Conservation (phyloP, 2,329 filamentous ascomycete genomes). For the Calonectria ilicicola region DNA sequence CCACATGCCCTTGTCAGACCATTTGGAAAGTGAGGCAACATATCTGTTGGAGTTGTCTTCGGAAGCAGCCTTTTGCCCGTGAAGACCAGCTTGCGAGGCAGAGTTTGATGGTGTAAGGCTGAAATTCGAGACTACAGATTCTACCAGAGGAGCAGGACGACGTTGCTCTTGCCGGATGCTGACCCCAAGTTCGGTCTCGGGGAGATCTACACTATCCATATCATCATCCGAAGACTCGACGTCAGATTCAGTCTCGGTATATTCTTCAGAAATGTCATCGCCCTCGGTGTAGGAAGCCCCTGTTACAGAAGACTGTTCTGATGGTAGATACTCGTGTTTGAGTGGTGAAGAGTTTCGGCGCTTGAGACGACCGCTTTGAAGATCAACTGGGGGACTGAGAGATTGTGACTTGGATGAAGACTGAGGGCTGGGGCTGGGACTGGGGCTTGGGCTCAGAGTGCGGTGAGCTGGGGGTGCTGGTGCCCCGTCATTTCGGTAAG, state of each 20-base stretch:
- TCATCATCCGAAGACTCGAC: slow-evolving; percentile 65
- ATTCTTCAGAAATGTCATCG: slow-evolving; percentile 56
- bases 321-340: slow-evolving; percentile 97
- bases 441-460: slow-evolving; percentile 45
- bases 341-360: slow-evolving; percentile 90
- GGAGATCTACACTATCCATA: slow-evolving; percentile 70
- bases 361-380: slow-evolving; percentile 60
- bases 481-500: slow-evolving; percentile 65
- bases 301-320: slow-evolving; percentile 72
- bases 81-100: slow-evolving; percentile 76
- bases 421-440: slow-evolving; percentile 43
- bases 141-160: slow-evolving; percentile 42
- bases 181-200: slow-evolving; percentile 69
- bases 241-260: slow-evolving; percentile 64
- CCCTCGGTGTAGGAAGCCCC: slow-evolving; percentile 67
- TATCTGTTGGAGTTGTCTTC: slow-evolving; percentile 60
- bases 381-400: slow-evolving; percentile 58
- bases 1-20: slow-evolving; percentile 72
- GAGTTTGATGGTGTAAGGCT: slow-evolving; percentile 85
- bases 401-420: slow-evolving; percentile 39
- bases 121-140: slow-evolving; percentile 61
- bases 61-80: slow-evolving; percentile 58
- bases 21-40: slow-evolving; percentile 69
- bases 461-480: slow-evolving; percentile 68
- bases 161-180: slow-evolving; percentile 57